Percentiles rank a stretch among this genome's conserved stretches.
Conservation (phyloP, 805 yeast genomes). For the Peterozyma toletana region DNA sequence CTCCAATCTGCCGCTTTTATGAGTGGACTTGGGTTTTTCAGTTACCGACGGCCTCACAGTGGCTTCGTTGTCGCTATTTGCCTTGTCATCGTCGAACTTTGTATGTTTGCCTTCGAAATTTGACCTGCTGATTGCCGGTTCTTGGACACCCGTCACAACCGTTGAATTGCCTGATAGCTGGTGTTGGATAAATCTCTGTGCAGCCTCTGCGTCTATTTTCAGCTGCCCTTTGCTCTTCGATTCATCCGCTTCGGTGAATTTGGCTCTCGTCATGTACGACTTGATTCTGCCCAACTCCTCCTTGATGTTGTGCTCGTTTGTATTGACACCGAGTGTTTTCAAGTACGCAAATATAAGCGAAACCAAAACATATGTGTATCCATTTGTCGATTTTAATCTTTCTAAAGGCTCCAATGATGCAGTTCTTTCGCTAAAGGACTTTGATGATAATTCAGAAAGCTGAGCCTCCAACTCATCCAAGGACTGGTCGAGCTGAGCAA, state of each 20-base stretch:
- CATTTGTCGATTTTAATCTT: conserved; percentile 24
- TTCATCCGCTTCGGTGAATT: conserved; percentile 26
- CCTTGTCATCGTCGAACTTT: conserved; percentile 28
- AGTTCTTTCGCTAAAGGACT: conserved; percentile 31
- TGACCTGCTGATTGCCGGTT: conserved; percentile 45
- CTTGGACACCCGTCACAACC: conserved; percentile 13
- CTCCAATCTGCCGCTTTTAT: not conserved
- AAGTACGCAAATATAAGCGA: conserved; percentile 54
- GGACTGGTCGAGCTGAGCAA: conserved; percentile 29
- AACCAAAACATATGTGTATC: conserved; percentile 42
- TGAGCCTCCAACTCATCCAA: conserved; percentile 26
- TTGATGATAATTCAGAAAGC: conserved; percentile 28
- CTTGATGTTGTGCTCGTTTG: conserved; percentile 57
- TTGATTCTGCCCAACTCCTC: conserved; percentile 60
- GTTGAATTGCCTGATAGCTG: conserved; percentile 9
- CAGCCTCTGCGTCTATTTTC: conserved; percentile 27
- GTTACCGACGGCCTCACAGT: too few relatives aligned
- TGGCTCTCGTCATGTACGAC: conserved; percentile 55
- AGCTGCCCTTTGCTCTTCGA: conserved; percentile 7
- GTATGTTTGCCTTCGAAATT: conserved; percentile 51
- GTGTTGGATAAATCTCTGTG: conserved; percentile 35
- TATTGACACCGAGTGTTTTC: conserved; percentile 50
- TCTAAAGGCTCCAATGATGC: conserved; percentile 17
- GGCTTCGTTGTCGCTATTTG: conserved; percentile 5
- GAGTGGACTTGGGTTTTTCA: too few relatives aligned